A percentile compares a stretch with the other conserved stretches of the same genome.
Evolutionary conservation across 768 basidiomycete species (phyloP).

Genomic region (Asterophora parasitica): DNA sequence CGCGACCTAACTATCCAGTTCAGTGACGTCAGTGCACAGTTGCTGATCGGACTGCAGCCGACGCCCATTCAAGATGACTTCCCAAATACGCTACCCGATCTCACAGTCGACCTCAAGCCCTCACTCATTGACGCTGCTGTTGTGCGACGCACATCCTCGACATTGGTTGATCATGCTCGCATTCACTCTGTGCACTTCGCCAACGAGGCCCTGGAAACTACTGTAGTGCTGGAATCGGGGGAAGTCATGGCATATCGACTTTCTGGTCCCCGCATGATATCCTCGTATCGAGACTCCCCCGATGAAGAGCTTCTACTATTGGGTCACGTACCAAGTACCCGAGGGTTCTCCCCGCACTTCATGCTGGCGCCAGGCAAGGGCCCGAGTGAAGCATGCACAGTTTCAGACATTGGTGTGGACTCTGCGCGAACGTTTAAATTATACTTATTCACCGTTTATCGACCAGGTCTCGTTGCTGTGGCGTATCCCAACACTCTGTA

Average conservation of each 20-base stretch:
- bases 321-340: constrained; percentile 38
- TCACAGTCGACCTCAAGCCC: constrained; percentile 55
- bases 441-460: not conserved
- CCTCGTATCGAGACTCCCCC: constrained; percentile 17
- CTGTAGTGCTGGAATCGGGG: constrained; percentile 49
- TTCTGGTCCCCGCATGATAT: constrained; percentile 17
- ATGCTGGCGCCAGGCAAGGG: constrained; percentile 48
- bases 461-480: constrained; percentile 70
- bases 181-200: constrained; percentile 48
- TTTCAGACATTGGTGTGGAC: constrained; percentile 70
- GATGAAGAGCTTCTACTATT: constrained; percentile 53
- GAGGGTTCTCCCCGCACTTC: constrained; percentile 54
- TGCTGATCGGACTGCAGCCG: constrained; percentile 44
- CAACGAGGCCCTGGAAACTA: constrained; percentile 53
- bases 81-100: constrained; percentile 56
- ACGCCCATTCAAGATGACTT: constrained; percentile 56
- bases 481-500: constrained; percentile 58
- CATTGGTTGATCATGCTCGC: constrained; percentile 22
- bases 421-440: not conserved
- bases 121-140: constrained; percentile 44
- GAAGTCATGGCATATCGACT: constrained; percentile 51
- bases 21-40: constrained; percentile 68
- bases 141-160: constrained; percentile 22
- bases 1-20: constrained; percentile 63
- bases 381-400: constrained; percentile 47